Percentiles rank a stretch among this genome's conserved stretches.
phyloP scores from a whole-genome alignment of 306 rosid species.

The Alnus rubra region DNA sequence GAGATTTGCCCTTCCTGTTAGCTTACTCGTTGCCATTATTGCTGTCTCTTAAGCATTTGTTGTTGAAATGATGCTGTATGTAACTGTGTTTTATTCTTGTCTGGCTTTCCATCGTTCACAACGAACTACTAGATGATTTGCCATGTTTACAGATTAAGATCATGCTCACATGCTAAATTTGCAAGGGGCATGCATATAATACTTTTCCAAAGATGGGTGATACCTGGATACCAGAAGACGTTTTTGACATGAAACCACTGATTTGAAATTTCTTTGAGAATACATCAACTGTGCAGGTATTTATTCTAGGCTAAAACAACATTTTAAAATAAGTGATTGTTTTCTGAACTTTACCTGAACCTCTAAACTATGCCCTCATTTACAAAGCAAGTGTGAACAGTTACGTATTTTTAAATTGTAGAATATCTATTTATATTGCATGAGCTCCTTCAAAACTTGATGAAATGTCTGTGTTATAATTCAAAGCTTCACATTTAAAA shows the following conservation, averaged over 20 bases:
- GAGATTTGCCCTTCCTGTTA: constrained; percentile 68
- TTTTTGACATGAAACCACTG: constrained; percentile 71
- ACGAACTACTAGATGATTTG: constrained; percentile 14
- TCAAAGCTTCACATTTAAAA: background rate
- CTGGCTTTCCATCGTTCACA: constrained; percentile 14
- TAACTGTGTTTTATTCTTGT: constrained; percentile 15
- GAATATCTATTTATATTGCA: background rate
- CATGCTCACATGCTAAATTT: constrained; percentile 29
- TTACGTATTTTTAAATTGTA: background rate
- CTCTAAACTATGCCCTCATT: background rate
- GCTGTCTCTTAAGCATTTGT: constrained; percentile 93
- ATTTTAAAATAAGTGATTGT: background rate
- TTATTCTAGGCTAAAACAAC: constrained; percentile 6
- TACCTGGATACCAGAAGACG: constrained; percentile 71
- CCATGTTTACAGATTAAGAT: background rate
- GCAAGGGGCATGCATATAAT: constrained; percentile 81
- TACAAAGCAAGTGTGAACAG: background rate
- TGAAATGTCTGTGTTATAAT: background rate
- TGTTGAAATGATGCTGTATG: constrained; percentile 90
- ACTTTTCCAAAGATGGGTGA: constrained; percentile 95
- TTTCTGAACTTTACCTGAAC: background rate
- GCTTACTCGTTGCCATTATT: constrained; percentile 80
- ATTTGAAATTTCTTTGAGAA: constrained; percentile 92
- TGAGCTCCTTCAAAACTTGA: background rate
- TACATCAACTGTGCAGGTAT: constrained; percentile 75